Conservation (phyloP, 768 basidiomycete genomes). For the Pleurotus giganteus region DNA sequence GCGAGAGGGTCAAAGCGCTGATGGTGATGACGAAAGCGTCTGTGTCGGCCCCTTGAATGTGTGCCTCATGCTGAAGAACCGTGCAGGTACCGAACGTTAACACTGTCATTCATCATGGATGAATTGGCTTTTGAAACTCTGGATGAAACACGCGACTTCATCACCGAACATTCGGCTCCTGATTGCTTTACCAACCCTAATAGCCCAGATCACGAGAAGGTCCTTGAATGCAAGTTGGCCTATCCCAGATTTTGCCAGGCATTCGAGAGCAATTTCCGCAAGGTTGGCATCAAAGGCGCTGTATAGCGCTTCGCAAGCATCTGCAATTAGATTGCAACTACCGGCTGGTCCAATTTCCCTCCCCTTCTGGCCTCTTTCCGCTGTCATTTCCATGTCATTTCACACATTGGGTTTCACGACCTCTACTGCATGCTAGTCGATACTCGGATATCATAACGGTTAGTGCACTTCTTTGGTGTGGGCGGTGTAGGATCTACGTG, state of each 20-base stretch:
- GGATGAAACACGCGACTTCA: constrained; percentile 63
- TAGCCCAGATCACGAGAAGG: constrained; percentile 58
- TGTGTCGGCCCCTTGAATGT: constrained; percentile 29
- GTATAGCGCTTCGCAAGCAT: constrained; percentile 64
- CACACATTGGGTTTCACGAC: constrained; percentile 8
- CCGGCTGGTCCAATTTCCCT: constrained; percentile 14
- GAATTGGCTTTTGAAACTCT: constrained; percentile 83
- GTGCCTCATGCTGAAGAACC: not conserved
- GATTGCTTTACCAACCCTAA: constrained; percentile 65
- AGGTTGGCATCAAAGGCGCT: constrained; percentile 90
- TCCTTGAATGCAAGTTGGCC: constrained; percentile 72
- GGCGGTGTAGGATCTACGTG: not conserved
- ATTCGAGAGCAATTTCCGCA: constrained; percentile 80
- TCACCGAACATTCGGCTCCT: constrained; percentile 66
- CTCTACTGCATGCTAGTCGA: not conserved
- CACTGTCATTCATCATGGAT: constrained; percentile 72
- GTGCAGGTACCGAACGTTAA: constrained; percentile 76
- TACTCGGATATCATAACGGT: not conserved
- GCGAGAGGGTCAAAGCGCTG: constrained; percentile 85
- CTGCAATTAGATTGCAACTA: constrained; percentile 7
- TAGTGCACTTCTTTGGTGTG: not conserved
- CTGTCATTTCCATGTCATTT: constrained; percentile 8
- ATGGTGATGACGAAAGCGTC: constrained; percentile 93
- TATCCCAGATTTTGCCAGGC: constrained; percentile 53
- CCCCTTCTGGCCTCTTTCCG: constrained; percentile 14